A percentile compares a stretch with the other conserved stretches of the same genome.
Evolutionary conservation across 768 basidiomycete genomes (phyloP).

Genomic region (Trametes gibbosa): DNA sequence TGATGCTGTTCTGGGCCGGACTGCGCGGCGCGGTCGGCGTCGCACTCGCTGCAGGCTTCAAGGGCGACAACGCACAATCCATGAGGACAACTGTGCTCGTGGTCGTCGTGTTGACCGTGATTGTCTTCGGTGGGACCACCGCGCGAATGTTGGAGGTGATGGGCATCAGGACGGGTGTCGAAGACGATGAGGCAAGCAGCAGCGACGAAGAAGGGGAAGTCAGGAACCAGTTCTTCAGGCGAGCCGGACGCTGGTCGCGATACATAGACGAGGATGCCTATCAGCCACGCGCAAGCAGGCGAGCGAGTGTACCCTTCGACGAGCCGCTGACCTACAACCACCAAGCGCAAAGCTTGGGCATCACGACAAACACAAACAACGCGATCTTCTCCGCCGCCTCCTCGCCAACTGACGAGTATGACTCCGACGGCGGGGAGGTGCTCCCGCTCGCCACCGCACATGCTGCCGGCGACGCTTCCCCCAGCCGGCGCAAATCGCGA

Average conservation of each 20-base stretch:
- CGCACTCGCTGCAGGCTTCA: conserved; percentile 93
- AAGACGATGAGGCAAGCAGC: conserved; percentile 76
- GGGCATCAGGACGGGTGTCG: conserved; percentile 94
- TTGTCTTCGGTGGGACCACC: conserved; percentile 97
- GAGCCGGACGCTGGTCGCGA: conserved; percentile 38
- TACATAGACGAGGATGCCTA: conserved; percentile 31
- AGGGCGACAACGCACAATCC: conserved; percentile 88
- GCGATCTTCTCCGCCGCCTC: conserved; percentile 67
- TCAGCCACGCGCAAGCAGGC: conserved; percentile 20
- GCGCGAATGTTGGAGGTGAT: conserved; percentile 94
- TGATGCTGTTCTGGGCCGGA: conserved; percentile 99
- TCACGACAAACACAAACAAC: conserved; percentile 20
- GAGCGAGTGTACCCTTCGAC: conserved; percentile 56
- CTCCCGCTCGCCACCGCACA: conserved; percentile 68
- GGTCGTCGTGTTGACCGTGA: conserved; percentile 91
- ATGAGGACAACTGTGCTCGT: conserved; percentile 92
- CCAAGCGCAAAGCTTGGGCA: conserved; percentile 36
- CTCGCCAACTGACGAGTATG: conserved; percentile 57
- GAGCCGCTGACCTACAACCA: conserved; percentile 56
- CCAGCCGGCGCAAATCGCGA: conserved; percentile 9
- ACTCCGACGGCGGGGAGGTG: conserved; percentile 74
- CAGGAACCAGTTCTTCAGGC: conserved; percentile 29
- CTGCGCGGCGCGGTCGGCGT: conserved; percentile 96
- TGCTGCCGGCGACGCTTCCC: background rate
- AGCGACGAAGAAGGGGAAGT: conserved; percentile 48